Evolutionary conservation across 1,284 basidiomycete species (phyloP), one percentile per base, ranked within the genome.

Genomic region (Trichosporon ovoides): DNA sequence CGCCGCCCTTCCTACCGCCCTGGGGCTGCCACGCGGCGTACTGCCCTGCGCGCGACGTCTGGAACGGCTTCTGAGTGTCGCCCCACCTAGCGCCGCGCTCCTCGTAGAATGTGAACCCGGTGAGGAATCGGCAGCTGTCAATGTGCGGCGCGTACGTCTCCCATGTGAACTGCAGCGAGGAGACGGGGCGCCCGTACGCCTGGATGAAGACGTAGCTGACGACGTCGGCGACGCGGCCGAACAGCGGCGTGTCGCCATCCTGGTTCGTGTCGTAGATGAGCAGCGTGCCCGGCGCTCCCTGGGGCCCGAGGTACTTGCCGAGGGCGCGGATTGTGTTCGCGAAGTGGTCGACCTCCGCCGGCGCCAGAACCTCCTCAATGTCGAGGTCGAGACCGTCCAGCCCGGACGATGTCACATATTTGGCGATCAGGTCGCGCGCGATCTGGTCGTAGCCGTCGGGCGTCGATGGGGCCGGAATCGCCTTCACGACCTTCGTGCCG

Each of bases 241-340:
- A 36, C 13, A 52, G 19, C 14, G 10, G 24, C 18, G 18, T 20
- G 24, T 48, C 10, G 1, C 24, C 35, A 20, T 52, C 51, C 51
- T 52, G 36, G 51, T 52, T 52, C 12, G 51, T 52, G 35, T 52
- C 51, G 36, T 52, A 52, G 51, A 52, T 52, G 51, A 52, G 51
- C 20, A 38, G 36, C 12, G 51, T 38, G 51, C 22, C 51, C 13
- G 20, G 7, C 51, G 24, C 37, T 19, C 35, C 20, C 35, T 24
- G 20, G 4, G 51, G 51, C 20, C 51, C 51, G 36, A 52, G 36
- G 34, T 52, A 52, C 35, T 52, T 52, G 51, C 12, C 3, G 16
- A 52, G 51, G 2, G 35, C 51, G 16, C 13, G 14, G 51, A 52
- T 20, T 22, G 37, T 52, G 36, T 4, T 20, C 6, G 36, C 35